Conservation (phyloP, 495 filamentous ascomycete genomes). For the Amphirosellinia nigrospora region DNA sequence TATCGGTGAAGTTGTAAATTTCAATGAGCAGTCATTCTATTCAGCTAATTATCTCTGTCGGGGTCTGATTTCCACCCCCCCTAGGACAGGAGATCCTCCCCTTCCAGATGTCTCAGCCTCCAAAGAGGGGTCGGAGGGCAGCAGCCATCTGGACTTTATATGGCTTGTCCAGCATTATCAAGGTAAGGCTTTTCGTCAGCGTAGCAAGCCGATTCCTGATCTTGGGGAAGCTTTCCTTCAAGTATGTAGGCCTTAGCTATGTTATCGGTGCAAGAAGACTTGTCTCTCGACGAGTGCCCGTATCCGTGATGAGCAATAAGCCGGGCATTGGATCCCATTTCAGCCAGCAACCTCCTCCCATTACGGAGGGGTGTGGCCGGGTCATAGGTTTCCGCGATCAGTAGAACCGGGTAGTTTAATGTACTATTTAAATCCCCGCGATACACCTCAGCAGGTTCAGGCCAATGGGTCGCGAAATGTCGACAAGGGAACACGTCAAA, state of each 20-base stretch:
- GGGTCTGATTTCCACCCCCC: too few species aligned
- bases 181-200: conserved; percentile 54
- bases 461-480: conserved; percentile 51
- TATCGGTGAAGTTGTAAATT: too few species aligned
- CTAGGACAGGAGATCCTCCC: too few species aligned
- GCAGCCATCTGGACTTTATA: too few species aligned
- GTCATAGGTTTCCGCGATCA: conserved; percentile 56
- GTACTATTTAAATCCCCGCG: conserved; percentile 50
- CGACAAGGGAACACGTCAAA: conserved; percentile 50
- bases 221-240: conserved; percentile 43
- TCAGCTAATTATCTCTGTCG: too few species aligned
- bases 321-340: conserved; percentile 53
- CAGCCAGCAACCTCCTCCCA: conserved; percentile 44
- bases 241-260: conserved; percentile 47
- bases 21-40: too few species aligned
- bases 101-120: too few species aligned
- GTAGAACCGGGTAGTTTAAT: conserved; percentile 48
- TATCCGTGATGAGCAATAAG: conserved; percentile 55
- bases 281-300: conserved; percentile 51
- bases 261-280: conserved; percentile 48
- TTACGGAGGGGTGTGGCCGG: conserved; percentile 56
- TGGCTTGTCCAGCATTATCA: conserved; percentile 39
- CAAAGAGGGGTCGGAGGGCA: too few species aligned
- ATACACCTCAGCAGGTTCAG: conserved; percentile 49
- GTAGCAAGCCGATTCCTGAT: conserved; percentile 48